Percentiles rank a stretch among this genome's conserved stretches.
Evolutionary conservation across 2,329 filamentous ascomycete species (phyloP).

Genomic region (Rhynchosporium graminicola): DNA sequence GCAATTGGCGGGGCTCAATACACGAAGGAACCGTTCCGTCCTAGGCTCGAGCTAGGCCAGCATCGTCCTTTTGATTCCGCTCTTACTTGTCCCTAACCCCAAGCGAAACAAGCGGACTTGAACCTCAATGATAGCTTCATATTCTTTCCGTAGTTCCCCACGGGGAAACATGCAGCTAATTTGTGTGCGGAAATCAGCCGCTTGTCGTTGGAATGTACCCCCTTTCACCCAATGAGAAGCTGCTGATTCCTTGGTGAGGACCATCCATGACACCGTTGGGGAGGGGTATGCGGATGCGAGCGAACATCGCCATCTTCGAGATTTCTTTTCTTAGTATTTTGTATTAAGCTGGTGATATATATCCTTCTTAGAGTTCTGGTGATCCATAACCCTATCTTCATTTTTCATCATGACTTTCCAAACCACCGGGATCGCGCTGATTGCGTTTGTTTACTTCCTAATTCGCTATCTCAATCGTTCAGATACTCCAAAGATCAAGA

Average conservation of each 20-base stretch:
- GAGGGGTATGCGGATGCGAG: constrained; percentile 8
- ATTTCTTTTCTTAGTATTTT: not conserved
- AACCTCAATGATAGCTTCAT: constrained; percentile 10
- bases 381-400: not conserved
- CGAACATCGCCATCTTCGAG: not conserved
- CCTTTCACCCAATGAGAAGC: constrained; percentile 1
- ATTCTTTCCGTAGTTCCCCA: constrained; percentile 3
- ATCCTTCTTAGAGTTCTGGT: not conserved
- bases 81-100: not conserved
- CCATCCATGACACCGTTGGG: not conserved
- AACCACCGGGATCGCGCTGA: constrained; percentile 33
- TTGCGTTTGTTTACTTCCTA: constrained; percentile 35
- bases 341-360: not conserved
- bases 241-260: constrained; percentile 4
- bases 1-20: constrained; percentile 2
- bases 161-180: constrained; percentile 4
- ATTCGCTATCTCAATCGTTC: constrained; percentile 47
- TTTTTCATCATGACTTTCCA: constrained; percentile 27
- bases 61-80: not conserved
- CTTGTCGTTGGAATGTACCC: not conserved
- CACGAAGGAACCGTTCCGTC: not conserved
- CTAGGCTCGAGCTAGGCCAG: not conserved
- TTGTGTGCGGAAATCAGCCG: constrained; percentile 7
- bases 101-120: not conserved
- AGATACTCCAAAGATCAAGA: constrained; percentile 61